Evolutionary conservation across 495 filamentous ascomycete species (phyloP), one percentile per base, ranked within the genome.

Genomic region (Apiosordaria backusii): DNA sequence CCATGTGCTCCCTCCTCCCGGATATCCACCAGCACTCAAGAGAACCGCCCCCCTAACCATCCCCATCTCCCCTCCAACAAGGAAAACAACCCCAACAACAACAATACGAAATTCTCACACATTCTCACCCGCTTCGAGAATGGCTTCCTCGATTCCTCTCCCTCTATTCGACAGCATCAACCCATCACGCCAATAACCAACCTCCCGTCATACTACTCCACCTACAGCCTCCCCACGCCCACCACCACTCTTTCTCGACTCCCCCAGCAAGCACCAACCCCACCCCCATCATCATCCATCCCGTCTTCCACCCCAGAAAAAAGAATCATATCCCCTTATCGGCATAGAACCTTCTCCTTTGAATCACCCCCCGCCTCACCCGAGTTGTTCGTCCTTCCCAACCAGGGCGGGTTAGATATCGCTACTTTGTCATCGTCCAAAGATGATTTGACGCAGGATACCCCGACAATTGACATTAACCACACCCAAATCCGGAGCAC

Each of bases 331-430:
- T 19, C 59, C n/a, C 29, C 57, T 1, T 64, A 59, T 25, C 65
- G 24, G 1, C 60, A 63, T 18, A 57, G 35, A 26, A 66, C 63
- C 9, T 72, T 72, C 22, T 72, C 65, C 1, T 70, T 72, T 23
- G 70, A 72, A 50, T 66, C 61, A 60, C 63, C 65, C 1, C 62
- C 70, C 1, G 65, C 19, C 6, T 70, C 65, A 13, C 64, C 70
- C 2, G 60, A 67, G 19, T 13, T 72, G 1, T 45, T 35, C 1
- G n/a, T 66, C 23, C 18, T 64, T 21, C 64, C 66, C 1, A 68
- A 71, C 59, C 57, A 60, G 26, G 68, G 62, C 0, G 66, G 64
- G 6, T 52, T 68, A 9, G 65, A 60, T 0, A 63, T 66, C 23
- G 19, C 7, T 21, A 21, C 55, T 6, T 19, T 26, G 53, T 65